These are phyloP conservation scores for Jatropha podagrica DNA, from an alignment of 441 rosid genomes.

Conservation along the genomic window DNA sequence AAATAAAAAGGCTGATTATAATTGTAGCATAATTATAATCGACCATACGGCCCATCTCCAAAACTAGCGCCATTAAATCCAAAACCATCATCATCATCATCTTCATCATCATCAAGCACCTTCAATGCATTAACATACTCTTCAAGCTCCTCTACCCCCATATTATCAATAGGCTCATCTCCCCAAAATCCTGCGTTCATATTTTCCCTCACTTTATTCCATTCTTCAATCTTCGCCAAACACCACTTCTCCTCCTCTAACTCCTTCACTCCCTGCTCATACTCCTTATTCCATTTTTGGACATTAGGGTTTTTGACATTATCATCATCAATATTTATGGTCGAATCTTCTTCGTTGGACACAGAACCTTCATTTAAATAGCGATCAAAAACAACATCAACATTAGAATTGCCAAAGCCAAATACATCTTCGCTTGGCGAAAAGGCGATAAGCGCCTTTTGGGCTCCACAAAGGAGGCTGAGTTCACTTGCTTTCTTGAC, in stretches of 20 bases:
- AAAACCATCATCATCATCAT: neutral
- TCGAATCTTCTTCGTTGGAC: neutral
- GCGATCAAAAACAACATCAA: conserved; percentile 28
- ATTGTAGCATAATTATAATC: neutral
- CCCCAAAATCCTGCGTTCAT: conserved; percentile 35
- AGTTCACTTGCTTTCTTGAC: conserved; percentile 52
- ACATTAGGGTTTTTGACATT: conserved; percentile 13
- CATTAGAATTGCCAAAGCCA: conserved; percentile 37
- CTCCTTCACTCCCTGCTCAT: conserved; percentile 24
- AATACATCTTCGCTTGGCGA: conserved; percentile 42
- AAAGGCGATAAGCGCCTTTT: conserved; percentile 37
- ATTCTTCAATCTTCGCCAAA: conserved; percentile 17
- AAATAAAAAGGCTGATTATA: too few species aligned
- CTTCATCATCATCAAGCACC: conserved; percentile 24
- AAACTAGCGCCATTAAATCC: neutral
- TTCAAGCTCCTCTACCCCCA: conserved; percentile 40
- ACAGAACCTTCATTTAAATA: conserved; percentile 20
- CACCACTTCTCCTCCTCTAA: conserved; percentile 38
- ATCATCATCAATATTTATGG: too few species aligned
- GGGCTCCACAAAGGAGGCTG: conserved; percentile 37
- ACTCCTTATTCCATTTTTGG: conserved; percentile 28
- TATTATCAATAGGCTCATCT: conserved; percentile 35
- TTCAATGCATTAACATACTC: conserved; percentile 36
- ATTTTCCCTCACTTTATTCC: conserved; percentile 19
- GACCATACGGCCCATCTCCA: neutral